phyloP scores from a whole-genome alignment of 2,329 filamentous ascomycete species.

The Trichoderma harzianum region DNA sequence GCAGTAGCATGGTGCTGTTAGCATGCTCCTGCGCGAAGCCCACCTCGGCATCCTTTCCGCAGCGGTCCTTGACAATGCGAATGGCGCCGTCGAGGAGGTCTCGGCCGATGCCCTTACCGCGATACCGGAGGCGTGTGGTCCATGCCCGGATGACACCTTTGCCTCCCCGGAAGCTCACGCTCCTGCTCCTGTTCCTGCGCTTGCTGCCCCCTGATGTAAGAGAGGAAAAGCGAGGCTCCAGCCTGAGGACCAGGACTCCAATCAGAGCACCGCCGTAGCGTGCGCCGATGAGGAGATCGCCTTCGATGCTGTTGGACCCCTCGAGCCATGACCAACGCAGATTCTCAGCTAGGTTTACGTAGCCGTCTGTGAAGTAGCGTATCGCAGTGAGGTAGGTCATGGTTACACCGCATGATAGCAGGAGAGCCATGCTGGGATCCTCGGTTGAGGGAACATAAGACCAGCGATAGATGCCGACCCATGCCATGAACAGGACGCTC shows the following conservation, averaged over 20 bases:
- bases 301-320: slow-evolving; percentile 38
- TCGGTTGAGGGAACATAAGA: slow-evolving; percentile 47
- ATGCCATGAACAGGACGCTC: slow-evolving; percentile 42
- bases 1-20: slow-evolving; percentile 64
- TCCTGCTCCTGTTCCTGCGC: slow-evolving; percentile 40
- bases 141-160: slow-evolving; percentile 75
- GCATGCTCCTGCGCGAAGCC: slow-evolving; percentile 76
- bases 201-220: slow-evolving; percentile 26
- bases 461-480: slow-evolving; percentile 46
- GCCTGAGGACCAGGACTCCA: slow-evolving; percentile 65
- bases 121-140: slow-evolving; percentile 70
- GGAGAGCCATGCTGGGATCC: slow-evolving; percentile 48
- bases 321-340: slow-evolving; percentile 61
- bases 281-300: slow-evolving; percentile 62
- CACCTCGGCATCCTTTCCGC: slow-evolving; percentile 64
- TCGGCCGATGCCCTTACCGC: slow-evolving; percentile 67
- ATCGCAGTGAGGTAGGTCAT: slow-evolving; percentile 63
- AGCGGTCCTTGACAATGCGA: slow-evolving; percentile 61
- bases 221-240: slow-evolving; percentile 45
- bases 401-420: slow-evolving; percentile 57
- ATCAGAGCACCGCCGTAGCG: slow-evolving; percentile 67
- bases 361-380: slow-evolving; percentile 58
- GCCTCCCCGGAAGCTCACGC: slow-evolving; percentile 50
- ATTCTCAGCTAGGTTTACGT: slow-evolving; percentile 60
- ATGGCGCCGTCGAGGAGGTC: slow-evolving; percentile 73